Percentiles rank a stretch among this genome's conserved stretches.
phyloP scores from a whole-genome alignment of 2,329 filamentous ascomycete species.

The Ciborinia camelliae region DNA sequence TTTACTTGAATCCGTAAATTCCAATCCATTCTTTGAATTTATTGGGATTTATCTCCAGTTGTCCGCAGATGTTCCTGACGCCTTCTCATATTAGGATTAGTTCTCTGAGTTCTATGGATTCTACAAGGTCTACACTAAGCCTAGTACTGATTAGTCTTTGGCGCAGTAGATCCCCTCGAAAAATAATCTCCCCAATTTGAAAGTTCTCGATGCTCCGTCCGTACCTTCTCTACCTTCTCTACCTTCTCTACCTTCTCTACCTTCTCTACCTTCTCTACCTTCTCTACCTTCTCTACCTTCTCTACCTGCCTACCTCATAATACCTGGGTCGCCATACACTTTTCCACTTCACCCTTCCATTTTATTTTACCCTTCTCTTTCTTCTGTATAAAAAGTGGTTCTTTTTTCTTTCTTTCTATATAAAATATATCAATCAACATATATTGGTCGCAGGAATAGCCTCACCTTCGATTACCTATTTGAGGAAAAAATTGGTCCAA shows the following conservation, averaged over 20 bases:
- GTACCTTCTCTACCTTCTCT: no score
- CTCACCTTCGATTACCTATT: no score
- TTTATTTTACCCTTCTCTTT: background rate
- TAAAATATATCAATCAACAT: background rate
- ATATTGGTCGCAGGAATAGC: background rate
- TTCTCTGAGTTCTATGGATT: no score
- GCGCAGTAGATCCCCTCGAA: background rate
- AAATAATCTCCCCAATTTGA: background rate
- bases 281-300: no score
- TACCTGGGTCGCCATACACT: no score
- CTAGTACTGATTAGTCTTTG: background rate
- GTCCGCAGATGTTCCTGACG: background rate
- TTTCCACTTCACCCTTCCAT: no score
- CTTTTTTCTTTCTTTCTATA: background rate
- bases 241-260: no score
- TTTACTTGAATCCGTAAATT: background rate
- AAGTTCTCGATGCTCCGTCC: no score
- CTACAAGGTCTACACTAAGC: background rate
- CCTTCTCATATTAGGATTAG: background rate
- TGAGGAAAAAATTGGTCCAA: background rate
- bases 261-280: no score
- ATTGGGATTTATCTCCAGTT: background rate
- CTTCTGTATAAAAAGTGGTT: background rate
- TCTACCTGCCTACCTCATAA: no score
- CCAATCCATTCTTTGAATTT: no score